Base-by-base conservation (phyloP, 345 rosid genomes). In the Sisymbrium altissimum region DNA sequence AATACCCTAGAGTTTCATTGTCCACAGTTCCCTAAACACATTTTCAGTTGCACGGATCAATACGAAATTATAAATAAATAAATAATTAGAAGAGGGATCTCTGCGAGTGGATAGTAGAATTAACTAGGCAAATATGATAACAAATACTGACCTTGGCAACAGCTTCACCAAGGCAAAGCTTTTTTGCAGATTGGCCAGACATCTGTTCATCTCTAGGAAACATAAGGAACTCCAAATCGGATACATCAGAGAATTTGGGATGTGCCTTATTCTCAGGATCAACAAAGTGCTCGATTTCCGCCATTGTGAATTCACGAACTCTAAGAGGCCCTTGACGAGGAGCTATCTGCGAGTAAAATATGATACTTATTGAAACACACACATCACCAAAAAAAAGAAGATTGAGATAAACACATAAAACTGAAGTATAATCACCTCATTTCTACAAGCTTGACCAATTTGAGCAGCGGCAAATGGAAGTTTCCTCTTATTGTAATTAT, bases 381-480 rank as follows among this genome's bases (percentile, higher is more conserved):
- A 46, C 36, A 61, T 44, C 12, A 35, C n/a, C n/a, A n/a, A n/a
- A n/a, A n/a, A n/a, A 10, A 58, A 57, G 23, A 46, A 35, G 40
- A 57, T 4, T 35, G 27, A 49, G 39, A 19, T 10, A 54, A 56
- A 44, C 2, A 36, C 15, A 54, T 44, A 25, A 7, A n/a, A 17
- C 32, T 29, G 68, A 63, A 73, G 68, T 63, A 58, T 25, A 50
- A 43, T 18, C 53, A 94, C 98, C 97, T 92, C 98, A 70, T 94
- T 94, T 77, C 98, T 85, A 71, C 89, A 94, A 60, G 97, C 98
- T 86, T 89, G 97, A 18, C 98, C 98, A 84, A 91, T 89, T 81
- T 93, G 98, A 64, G 98, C 98, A 0, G 97, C 98, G 35, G 97
- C 98, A 84, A 94, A 94, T 6, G 98, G 97, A 52, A 94, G 95